phyloP scores from a whole-genome alignment of 73 alveolate genomes.

The Stentor coeruleus region DNA sequence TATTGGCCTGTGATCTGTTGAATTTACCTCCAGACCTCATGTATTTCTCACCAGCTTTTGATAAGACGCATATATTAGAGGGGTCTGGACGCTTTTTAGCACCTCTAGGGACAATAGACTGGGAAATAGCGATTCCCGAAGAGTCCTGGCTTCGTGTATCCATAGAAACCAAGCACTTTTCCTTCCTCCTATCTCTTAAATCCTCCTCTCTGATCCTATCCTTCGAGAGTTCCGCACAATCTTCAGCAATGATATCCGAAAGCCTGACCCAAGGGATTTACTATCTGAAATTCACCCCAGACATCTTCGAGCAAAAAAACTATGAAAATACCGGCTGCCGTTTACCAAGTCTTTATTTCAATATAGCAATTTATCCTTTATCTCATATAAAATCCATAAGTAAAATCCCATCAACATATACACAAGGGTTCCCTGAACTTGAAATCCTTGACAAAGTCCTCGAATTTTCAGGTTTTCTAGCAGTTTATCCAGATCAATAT shows the following conservation, averaged over 20 bases:
- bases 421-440: no score
- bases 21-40: not conserved
- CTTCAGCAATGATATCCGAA: not conserved
- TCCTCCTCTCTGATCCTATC: not conserved
- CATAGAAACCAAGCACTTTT: not conserved
- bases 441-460: no score
- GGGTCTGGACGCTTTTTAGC: conserved; percentile 17
- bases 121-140: not conserved
- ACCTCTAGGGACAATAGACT: not conserved
- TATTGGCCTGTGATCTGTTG: conserved; percentile 4
- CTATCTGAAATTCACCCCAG: not conserved
- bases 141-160: conserved; percentile 14
- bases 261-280: not conserved
- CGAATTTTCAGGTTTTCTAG: not conserved
- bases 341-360: not conserved
- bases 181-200: no score
- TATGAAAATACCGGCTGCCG: not conserved
- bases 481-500: not conserved
- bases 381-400: no score
- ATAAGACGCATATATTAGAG: not conserved
- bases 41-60: conserved; percentile 5
- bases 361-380: not conserved
- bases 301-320: not conserved
- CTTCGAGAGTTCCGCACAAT: not conserved
- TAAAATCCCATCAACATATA: no score